Evolutionary conservation across 1,139 yeast genomes (phyloP), one percentile per base, ranked within the genome.

Genomic region (Yamadazyma buinensis): DNA sequence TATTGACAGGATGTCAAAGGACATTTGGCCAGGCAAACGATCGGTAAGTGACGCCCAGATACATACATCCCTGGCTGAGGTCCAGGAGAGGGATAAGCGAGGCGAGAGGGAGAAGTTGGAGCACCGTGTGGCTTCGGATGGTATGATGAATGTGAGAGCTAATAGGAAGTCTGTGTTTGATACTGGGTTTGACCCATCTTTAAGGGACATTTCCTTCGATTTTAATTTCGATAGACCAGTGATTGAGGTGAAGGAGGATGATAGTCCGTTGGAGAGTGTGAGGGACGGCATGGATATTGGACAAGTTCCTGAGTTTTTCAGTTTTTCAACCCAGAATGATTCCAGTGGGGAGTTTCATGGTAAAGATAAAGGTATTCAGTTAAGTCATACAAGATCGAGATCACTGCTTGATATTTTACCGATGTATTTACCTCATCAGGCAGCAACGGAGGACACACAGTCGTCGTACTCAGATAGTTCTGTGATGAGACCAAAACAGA

Each of bases 141-240:
- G 50, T 10, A 17, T 34, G 23, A 23, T 40, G 14, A 33, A 36
- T 23, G 28, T 14, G 15, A 30, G 12, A 13, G 31, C 29, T 18
- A 42, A 40, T 7, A 28, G 50, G 7, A 33, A 26, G 7, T 44
- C 49, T 1, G 49, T 44, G 7, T 46, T 46, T 29, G 50, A 46
- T 29, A 46, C 50, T 13, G 38, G 35, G 12, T 46, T 46, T 32
- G 50, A 46, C 30, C 50, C 50, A 2, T 42, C 49, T 0, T 21
- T 46, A 3, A 37, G 39, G 27, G 47, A 46, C 15, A 42, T 36
- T 9, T 33, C 38, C 2, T 46, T 46, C 31, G 44, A 46, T 28
- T 46, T 46, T 28, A 23, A 27, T 27, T 29, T 29, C 12, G 31
- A 29, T n/a, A 13, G 10, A 15, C 15, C 29, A 4, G 6, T 27